Base-by-base conservation (phyloP, 306 rosid species). In the Bauhinia variegata region DNA sequence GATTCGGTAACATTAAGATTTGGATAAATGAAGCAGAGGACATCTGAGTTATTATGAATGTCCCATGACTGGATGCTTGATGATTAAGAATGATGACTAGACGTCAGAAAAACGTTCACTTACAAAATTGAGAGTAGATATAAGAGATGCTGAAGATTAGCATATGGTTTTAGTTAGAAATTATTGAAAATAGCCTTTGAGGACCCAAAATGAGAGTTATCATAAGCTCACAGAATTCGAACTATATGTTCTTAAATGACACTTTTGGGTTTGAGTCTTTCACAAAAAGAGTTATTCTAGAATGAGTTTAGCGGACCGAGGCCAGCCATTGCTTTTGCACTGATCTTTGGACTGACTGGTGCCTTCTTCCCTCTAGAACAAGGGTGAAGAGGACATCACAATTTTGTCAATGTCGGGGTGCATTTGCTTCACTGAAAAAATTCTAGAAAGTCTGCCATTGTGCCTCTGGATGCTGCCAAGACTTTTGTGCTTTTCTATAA, bases 1-100 rank as follows among this genome's bases (percentile, higher is more conserved):
- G 49, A 46, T 60, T 78, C 37, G 60, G 50, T 72, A 18, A 36
- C 62, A 11, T 49, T 44, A 71, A 60, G 28, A 16, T 71, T 30
- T 58, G 12, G 51, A 56, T 37, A 47, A 50, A 38, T 38, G 33
- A 3, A 0, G 18, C 19, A 48, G 46, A 42, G 46, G 60, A 47
- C 28, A 23, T 78, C 36, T 43, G 58, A 67, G 19, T 65, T 7
- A 23, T 52, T 60, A 51, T n/a, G n/a, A 19, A 32, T 53, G 18
- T 41, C 32, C 39, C 41, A 67, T 48, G 15, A 41, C 13, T n/a
- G 30, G 50, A 42, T 41, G 63, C 49, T 16, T 34, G 38, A 49
- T 15, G 37, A 8, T 62, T 11, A 67, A 44, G 44, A 41, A 5
- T 57, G 67, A 38, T 52, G 30, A 34, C 30, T 28, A 23, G 58